phyloP scores from a whole-genome alignment of 306 rosid species.

The Casuarina glauca region DNA sequence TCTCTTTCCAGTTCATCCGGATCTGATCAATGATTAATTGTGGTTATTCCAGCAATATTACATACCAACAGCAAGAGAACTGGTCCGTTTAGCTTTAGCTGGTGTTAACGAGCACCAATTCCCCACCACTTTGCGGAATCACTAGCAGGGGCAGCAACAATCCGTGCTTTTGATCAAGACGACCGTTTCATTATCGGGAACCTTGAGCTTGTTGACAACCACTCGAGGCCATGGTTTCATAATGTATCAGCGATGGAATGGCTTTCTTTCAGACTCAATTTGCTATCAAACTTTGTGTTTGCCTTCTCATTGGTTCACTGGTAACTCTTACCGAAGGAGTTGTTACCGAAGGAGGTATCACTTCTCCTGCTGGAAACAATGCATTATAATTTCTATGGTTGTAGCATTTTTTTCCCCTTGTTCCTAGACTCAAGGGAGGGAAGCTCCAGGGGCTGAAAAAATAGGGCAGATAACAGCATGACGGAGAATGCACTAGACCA shows the following conservation, averaged over 20 bases:
- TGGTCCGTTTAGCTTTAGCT: slow-evolving; percentile 83
- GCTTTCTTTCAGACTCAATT: slow-evolving; percentile 87
- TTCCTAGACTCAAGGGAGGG: not conserved
- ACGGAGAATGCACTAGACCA: not conserved
- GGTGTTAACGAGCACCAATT: slow-evolving; percentile 85
- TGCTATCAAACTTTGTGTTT: slow-evolving; percentile 87
- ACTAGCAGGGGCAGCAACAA: slow-evolving; percentile 81
- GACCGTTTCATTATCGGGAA: slow-evolving; percentile 63
- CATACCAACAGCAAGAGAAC: slow-evolving; percentile 91
- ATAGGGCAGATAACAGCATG: not conserved
- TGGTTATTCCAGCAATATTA: slow-evolving; percentile 67
- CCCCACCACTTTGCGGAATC: slow-evolving; percentile 94
- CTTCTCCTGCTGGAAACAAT: not conserved
- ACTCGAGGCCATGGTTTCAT: slow-evolving; percentile 94
- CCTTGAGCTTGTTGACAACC: slow-evolving; percentile 63
- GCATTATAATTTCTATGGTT: not conserved
- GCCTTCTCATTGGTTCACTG: slow-evolving; percentile 76
- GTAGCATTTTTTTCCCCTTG: not conserved
- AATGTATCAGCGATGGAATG: slow-evolving; percentile 94
- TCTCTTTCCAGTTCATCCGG: no score
- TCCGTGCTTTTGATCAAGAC: slow-evolving; percentile 88
- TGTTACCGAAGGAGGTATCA: slow-evolving; percentile 78
- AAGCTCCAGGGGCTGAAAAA: not conserved
- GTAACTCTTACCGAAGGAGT: slow-evolving; percentile 89
- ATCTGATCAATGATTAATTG: slow-evolving; percentile 20